phyloP scores from a whole-genome alignment of 176 grass and related monocot species.

The Phragmites australis region DNA sequence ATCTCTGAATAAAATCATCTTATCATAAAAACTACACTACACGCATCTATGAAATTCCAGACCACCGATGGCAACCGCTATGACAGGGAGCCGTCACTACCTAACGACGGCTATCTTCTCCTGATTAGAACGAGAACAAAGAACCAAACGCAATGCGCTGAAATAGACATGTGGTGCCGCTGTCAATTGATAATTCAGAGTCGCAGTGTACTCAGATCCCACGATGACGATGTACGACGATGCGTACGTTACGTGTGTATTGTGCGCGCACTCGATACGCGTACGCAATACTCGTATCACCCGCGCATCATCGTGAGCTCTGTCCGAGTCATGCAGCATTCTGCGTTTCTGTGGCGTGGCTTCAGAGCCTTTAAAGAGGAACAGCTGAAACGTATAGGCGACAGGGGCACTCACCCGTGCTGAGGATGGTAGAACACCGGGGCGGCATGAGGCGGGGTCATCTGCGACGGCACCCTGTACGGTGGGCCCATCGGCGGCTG shows the following conservation, averaged over 20 bases:
- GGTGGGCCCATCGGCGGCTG: constrained; percentile 37
- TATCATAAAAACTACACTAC: no score
- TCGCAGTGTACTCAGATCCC: constrained; percentile 21
- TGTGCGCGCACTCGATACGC: background rate
- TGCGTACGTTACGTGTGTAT: background rate
- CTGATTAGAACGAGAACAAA: background rate
- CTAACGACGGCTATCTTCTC: constrained; percentile 12
- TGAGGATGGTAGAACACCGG: constrained; percentile 42
- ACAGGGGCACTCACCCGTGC: constrained; percentile 51
- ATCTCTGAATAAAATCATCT: background rate
- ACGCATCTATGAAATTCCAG: no score
- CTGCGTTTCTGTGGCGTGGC: background rate
- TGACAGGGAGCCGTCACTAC: constrained; percentile 9
- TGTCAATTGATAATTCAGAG: constrained; percentile 31
- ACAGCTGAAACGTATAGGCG: constrained; percentile 1
- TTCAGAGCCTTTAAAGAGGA: background rate
- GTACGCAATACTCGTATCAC: background rate
- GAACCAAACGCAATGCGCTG: background rate
- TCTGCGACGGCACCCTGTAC: constrained; percentile 53
- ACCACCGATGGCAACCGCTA: background rate
- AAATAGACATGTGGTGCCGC: constrained; percentile 15
- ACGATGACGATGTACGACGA: constrained; percentile 15
- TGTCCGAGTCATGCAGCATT: background rate
- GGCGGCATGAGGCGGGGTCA: constrained; percentile 37
- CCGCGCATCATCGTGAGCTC: background rate